Evolutionary conservation across 2,329 filamentous ascomycete genomes (phyloP).

Genomic region (Aspergillus sp.): DNA sequence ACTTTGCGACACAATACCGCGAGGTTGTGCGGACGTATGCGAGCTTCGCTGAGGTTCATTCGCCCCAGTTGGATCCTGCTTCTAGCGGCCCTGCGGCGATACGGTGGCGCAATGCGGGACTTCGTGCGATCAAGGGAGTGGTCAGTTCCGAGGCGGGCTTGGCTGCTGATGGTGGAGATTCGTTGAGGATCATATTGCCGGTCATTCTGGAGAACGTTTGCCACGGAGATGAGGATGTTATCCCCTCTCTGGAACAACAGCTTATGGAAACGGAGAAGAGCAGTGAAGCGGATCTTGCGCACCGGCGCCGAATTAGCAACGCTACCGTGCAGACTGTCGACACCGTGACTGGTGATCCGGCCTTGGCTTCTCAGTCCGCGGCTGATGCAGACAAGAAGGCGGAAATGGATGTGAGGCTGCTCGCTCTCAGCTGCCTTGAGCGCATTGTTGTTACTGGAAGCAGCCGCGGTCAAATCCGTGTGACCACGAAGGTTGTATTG

Average conservation of each 20-base stretch:
- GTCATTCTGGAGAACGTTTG: conserved; percentile 86
- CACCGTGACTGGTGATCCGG: conserved; percentile 66
- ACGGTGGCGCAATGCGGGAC: conserved; percentile 72
- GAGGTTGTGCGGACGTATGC: conserved; percentile 79
- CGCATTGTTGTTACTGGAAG: conserved; percentile 76
- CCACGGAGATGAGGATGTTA: conserved; percentile 61
- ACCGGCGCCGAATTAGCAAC: conserved; percentile 72
- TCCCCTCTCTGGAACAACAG: conserved; percentile 68
- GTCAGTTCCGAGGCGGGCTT: conserved; percentile 79
- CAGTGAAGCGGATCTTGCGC: conserved; percentile 61
- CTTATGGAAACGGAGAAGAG: conserved; percentile 68
- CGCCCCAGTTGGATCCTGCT: conserved; percentile 49
- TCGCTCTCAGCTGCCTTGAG: conserved; percentile 83
- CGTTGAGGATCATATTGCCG: conserved; percentile 77
- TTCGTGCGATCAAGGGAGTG: conserved; percentile 78
- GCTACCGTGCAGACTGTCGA: conserved; percentile 75
- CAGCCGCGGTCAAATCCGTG: conserved; percentile 77
- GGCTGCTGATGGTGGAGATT: conserved; percentile 71
- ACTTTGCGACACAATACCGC: conserved; percentile 79
- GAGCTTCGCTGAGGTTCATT: conserved; percentile 69
- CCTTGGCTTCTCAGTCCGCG: conserved; percentile 70
- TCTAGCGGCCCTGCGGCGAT: conserved; percentile 73
- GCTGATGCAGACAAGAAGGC: conserved; percentile 86
- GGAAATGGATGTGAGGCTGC: conserved; percentile 81
- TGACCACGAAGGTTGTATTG: conserved; percentile 72